These are phyloP conservation scores for Pythium aquatile DNA, from an alignment of 352 stramenopile genomes.

Conservation along the genomic window DNA sequence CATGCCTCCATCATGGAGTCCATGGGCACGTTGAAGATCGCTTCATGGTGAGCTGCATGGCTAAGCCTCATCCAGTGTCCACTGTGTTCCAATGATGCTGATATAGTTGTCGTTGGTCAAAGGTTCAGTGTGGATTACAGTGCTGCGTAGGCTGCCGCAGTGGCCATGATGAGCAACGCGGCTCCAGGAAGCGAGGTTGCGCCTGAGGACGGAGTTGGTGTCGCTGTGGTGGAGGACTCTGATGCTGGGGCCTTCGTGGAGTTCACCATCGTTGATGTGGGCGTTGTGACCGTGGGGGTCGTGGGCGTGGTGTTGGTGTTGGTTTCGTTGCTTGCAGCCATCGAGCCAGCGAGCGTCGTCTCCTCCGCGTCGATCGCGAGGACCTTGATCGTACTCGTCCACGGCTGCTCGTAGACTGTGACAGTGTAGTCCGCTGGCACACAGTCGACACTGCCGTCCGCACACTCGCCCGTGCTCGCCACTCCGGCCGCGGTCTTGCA, in stretches of 20 bases:
- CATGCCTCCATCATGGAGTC: no score
- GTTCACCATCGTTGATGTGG: background rate
- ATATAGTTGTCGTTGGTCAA: no score
- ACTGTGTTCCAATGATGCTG: no score
- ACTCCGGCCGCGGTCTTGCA: conserved; percentile 18
- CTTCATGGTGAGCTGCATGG: no score
- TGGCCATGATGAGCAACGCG: background rate
- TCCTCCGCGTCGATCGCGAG: background rate
- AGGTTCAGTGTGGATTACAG: background rate
- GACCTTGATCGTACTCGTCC: background rate
- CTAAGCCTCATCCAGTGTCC: no score
- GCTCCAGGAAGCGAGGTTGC: background rate
- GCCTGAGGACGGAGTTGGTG: background rate
- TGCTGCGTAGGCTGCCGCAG: background rate
- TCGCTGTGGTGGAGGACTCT: background rate
- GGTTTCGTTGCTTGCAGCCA: background rate
- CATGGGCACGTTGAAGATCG: no score
- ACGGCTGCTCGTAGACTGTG: background rate
- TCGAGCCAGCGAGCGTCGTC: background rate
- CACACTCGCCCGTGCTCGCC: background rate
- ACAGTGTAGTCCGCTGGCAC: background rate
- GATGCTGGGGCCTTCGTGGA: background rate
- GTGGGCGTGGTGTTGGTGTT: background rate
- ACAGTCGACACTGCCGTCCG: background rate
- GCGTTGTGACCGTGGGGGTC: background rate